phyloP scores from a whole-genome alignment of 169 alveolate species.

The Plasmodium relictum region DNA sequence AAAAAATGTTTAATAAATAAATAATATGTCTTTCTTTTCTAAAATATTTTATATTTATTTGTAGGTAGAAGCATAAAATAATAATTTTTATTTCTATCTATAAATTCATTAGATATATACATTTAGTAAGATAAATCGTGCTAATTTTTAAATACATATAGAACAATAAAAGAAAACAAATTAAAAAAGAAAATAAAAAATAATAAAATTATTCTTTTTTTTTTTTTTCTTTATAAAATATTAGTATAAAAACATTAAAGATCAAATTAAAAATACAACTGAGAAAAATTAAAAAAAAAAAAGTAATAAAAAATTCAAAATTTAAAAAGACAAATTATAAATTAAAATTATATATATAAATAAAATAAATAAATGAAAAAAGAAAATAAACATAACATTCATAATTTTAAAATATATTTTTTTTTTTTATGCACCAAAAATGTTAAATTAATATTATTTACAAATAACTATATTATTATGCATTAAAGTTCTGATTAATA shows the following conservation, averaged over 20 bases:
- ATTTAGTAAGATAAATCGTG: too few species aligned
- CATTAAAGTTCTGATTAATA: too few species aligned
- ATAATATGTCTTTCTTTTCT: background rate
- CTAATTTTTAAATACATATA: background rate
- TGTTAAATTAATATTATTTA: too few species aligned
- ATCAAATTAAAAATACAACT: conserved; percentile 21
- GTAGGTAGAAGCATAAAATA: too few species aligned
- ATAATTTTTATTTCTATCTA: too few species aligned
- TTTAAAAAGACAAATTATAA: conserved; percentile 25
- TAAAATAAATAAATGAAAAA: background rate
- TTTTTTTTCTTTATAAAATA: conserved; percentile 2
- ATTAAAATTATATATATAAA: conserved; percentile 4
- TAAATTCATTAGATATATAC: too few species aligned
- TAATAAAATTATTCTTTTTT: background rate
- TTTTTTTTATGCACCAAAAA: background rate
- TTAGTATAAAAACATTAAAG: conserved; percentile 19
- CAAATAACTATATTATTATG: too few species aligned
- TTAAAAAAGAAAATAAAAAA: conserved; percentile 2
- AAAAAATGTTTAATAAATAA: background rate
- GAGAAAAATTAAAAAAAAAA: conserved; percentile 7
- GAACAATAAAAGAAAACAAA: background rate
- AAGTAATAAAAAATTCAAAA: conserved; percentile 31
- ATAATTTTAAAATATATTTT: background rate
- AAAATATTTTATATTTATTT: background rate
- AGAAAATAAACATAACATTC: background rate